Evolutionary conservation across 2,329 filamentous ascomycete genomes (phyloP), one percentile per base, ranked within the genome.

Genomic region (Aspergillus arachidicola): DNA sequence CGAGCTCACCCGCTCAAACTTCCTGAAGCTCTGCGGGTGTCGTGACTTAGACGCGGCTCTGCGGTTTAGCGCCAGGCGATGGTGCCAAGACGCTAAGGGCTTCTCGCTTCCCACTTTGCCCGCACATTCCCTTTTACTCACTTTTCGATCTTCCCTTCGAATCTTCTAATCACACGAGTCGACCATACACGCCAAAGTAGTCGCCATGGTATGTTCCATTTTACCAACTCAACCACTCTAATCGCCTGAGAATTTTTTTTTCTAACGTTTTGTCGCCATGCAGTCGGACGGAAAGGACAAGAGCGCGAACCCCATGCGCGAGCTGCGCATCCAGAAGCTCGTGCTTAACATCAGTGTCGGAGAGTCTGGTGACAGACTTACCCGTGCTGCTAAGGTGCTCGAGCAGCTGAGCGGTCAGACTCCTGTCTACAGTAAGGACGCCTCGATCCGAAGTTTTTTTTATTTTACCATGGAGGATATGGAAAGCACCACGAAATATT

Each of bases 361-460:
- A 86, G 95, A 99, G 89, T 98, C 94, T 91, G 95, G 95, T 92
- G 95, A 99, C 87, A 96, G 95, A 90, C 91, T 99, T 82, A 99
- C 95, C 78, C 92, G 95, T 91, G 95, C 95, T 82, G 95, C 95
- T 81, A 99, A 99, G 90, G 95, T 99, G 89, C 89, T 99, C 77
- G 95, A 99, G 88, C 95, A 99, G 89, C 88, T 99, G 83, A 93
- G 89, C 84, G 95, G 95, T 94, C 95, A 99, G 88, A 98, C 95
- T 76, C 95, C 95, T 78, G 95, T 99, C 85, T 99, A 99, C 93
- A 96, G 92, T 94, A 89, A 73, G 76, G 58, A 69, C 73, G 88
- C 85, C 67, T 63, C 19, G 51, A 46, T 36, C 30, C 12, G 34
- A 53, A 54, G 32, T 34, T 23, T 32, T 48, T 38, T 43, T 48